These are phyloP conservation scores for Pittosporum tobira DNA, from an alignment of 129 eudicot species.

Conservation along the genomic window DNA sequence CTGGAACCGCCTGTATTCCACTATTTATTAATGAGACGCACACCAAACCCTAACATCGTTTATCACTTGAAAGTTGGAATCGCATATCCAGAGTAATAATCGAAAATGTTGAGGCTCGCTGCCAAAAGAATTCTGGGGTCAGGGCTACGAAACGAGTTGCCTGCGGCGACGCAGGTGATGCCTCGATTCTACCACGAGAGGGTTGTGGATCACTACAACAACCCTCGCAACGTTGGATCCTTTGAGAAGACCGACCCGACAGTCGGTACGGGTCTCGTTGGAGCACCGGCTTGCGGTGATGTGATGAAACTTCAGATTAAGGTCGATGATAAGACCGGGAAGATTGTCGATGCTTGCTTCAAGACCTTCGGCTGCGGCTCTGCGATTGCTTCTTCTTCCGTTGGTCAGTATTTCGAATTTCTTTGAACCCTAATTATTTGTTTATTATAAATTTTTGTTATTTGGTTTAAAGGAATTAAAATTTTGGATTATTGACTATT, in stretches of 20 bases:
- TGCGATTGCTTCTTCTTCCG: constrained; percentile 97
- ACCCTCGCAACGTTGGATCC: constrained; percentile 93
- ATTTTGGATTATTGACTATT: no score
- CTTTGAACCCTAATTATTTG: not conserved
- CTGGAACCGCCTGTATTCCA: constrained; percentile 1
- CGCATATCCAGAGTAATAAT: not conserved
- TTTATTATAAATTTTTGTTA: not conserved
- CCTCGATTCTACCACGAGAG: constrained; percentile 75
- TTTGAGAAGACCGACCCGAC: constrained; percentile 85
- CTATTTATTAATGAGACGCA: no score
- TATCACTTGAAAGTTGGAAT: not conserved
- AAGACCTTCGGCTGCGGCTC: constrained; percentile 97
- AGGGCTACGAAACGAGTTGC: constrained; percentile 18
- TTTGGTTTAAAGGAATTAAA: not conserved
- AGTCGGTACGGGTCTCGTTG: constrained; percentile 94
- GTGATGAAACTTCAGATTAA: constrained; percentile 92
- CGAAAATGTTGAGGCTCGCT: constrained; percentile 48
- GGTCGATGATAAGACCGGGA: constrained; percentile 72
- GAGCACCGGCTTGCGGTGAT: constrained; percentile 99
- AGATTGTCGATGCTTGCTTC: constrained; percentile 78
- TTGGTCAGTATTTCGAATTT: constrained; percentile 40
- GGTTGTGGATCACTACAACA: constrained; percentile 93
- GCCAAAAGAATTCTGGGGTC: constrained; percentile 24
- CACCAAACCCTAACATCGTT: no score
- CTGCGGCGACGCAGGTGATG: constrained; percentile 17